Evolutionary conservation across 192 early-diverging fungal species (phyloP), one percentile per base, ranked within the genome.

Genomic region (Phlyctochytrium planicorne): DNA sequence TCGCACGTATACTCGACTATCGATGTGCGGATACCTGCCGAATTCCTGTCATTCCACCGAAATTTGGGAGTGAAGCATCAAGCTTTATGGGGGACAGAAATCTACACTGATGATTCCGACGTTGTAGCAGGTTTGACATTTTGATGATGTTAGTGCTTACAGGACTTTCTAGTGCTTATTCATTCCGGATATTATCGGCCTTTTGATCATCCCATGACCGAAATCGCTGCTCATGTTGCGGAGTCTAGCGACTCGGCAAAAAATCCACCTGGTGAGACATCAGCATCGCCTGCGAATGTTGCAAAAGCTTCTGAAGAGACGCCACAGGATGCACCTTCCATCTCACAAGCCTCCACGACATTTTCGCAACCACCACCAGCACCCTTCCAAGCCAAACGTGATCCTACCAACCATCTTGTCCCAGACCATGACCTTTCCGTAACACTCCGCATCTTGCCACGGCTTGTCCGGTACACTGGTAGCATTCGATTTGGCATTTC

Each of bases 31-130:
- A 67, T 93, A 10, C 82, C 89, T 2, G 87, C 88, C 4, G 69
- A 79, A 24, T 82, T 83, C 61, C 68, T 93, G 59, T 83, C 81
- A 0, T 92, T 80, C 66, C 64, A 77, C 52, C 59, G 65, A 32
- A 92, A 93, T 69, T 57, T 75, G 3, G 87, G 83, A 29, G 84
- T 92, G 2, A 68, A 81, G 59, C 79, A 73, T 56, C 78, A 80
- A 24, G 89, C 87, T 2, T 12, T 94, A 2, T 94, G 92, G 92
- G 92, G 92, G 24, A 93, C 92, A 0, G 91, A 90, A 63, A 74
- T 94, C 31, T 94, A 94, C 65, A 89, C 89, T 0, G 92, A 94
- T 62, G 92, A 94, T 68, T 91, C 90, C 2, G 92, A 94, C 59
- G 70, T 92, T 33, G 90, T 94, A 23, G 89, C 90, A 16, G 87